phyloP scores from a whole-genome alignment of 306 rosid genomes.

The Cotoneaster glaucophyllus region DNA sequence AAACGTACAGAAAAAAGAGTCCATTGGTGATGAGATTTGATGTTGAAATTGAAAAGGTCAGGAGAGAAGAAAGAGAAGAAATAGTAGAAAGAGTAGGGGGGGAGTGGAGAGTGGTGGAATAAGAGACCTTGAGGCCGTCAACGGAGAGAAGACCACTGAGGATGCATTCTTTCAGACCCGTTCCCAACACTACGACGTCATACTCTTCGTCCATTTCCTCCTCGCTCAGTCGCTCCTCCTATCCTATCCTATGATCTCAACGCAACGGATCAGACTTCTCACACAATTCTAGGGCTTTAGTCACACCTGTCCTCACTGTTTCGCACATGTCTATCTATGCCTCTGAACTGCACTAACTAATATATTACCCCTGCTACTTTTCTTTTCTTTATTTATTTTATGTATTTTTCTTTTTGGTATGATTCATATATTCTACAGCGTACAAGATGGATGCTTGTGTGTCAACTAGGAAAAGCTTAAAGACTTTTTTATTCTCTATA shows the following conservation, averaged over 20 bases:
- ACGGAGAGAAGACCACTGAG: slow-evolving; percentile 99
- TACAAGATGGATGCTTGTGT: slow-evolving; percentile 3
- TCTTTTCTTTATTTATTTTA: not conserved
- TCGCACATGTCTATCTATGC: not conserved
- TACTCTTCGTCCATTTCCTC: slow-evolving; percentile 79
- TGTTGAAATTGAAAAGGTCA: too few species aligned
- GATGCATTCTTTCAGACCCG: slow-evolving; percentile 97
- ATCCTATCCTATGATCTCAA: not conserved
- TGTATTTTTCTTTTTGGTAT: not conserved
- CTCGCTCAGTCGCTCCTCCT: not conserved
- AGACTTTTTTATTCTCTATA: not conserved
- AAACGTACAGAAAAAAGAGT: not conserved
- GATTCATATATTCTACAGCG: not conserved
- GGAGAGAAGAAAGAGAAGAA: too few species aligned
- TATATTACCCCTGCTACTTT: not conserved
- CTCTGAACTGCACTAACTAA: not conserved
- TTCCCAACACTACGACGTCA: slow-evolving; percentile 80
- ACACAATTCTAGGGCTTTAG: slow-evolving; percentile 1
- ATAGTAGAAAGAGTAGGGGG: not conserved
- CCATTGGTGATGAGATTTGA: not conserved
- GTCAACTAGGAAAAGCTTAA: not conserved
- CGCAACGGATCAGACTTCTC: not conserved
- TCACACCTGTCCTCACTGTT: not conserved
- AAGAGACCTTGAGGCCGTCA: slow-evolving; percentile 82
- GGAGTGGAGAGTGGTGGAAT: not conserved